Conservation (phyloP, 1,139 yeast genomes). For the Blastobotrys malaysiensis region DNA sequence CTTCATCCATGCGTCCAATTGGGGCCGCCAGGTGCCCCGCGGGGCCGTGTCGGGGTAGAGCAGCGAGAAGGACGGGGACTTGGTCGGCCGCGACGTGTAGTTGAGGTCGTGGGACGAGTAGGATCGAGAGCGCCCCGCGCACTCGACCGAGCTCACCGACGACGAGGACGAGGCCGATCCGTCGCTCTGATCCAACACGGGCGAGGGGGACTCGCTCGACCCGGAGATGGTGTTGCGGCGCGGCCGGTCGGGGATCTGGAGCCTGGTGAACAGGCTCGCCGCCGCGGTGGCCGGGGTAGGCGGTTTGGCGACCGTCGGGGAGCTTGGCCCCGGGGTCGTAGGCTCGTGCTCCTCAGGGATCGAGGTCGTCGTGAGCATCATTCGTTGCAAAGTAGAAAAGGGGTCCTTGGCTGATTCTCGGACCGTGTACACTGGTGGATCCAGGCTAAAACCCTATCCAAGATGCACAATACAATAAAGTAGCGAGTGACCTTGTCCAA, state of each 20-base stretch:
- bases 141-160: background rate
- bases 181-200: constrained; percentile 3
- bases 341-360: background rate
- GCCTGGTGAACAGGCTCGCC: constrained; percentile 2
- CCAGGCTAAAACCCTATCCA: background rate
- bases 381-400: background rate
- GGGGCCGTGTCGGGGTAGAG: constrained; percentile 40
- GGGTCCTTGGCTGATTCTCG: background rate
- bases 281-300: constrained; percentile 2
- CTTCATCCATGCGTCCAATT: constrained; percentile 35
- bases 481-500: background rate
- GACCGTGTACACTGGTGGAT: background rate
- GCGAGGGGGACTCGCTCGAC: background rate
- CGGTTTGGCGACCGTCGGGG: background rate
- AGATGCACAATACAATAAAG: background rate
- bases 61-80: constrained; percentile 19
- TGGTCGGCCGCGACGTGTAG: background rate
- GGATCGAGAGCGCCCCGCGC: constrained; percentile 7
- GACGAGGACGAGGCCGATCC: background rate
- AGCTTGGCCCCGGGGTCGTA: background rate
- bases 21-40: constrained; percentile 35
- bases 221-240: background rate
- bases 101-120: background rate
- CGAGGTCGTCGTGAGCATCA: background rate
- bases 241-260: constrained; percentile 4